Conservation (phyloP, 768 basidiomycete genomes). For the Daedalea quercina region DNA sequence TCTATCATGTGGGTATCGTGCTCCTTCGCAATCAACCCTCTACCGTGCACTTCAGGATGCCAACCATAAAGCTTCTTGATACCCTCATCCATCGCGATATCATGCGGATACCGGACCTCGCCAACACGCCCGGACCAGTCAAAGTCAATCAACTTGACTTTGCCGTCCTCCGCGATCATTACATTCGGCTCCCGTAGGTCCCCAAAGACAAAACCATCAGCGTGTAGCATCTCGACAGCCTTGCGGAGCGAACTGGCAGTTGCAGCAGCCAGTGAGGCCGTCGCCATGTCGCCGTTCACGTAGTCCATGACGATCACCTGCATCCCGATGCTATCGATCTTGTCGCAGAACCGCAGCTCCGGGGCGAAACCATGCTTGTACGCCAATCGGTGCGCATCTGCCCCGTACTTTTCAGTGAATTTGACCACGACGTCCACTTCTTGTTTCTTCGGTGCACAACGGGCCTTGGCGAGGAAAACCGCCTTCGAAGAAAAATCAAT, state of each 20-base stretch:
- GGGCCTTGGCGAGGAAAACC: too few species aligned
- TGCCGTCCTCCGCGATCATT: constrained; percentile 5
- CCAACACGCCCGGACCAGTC: constrained; percentile 4
- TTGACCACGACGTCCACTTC: not conserved
- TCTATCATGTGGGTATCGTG: not conserved
- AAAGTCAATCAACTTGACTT: constrained; percentile 1
- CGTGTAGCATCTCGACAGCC: constrained; percentile 13
- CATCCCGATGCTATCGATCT: constrained; percentile 2
- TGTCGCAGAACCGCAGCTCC: not conserved
- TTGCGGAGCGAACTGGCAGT: constrained; percentile 1
- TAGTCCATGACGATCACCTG: constrained; percentile 13
- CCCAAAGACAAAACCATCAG: constrained; percentile 21
- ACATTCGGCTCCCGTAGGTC: constrained; percentile 25
- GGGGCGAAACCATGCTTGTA: not conserved
- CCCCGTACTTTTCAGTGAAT: not conserved
- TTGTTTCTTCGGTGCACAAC: not conserved
- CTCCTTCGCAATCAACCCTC: not conserved
- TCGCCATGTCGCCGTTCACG: not conserved
- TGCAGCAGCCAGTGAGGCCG: not conserved
- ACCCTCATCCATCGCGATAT: not conserved
- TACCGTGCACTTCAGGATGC: constrained; percentile 3
- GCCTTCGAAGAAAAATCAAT: too few species aligned
- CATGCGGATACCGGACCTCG: constrained; percentile 2
- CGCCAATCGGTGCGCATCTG: not conserved
- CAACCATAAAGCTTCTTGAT: too few species aligned